These are phyloP conservation scores for Pholiota molesta DNA, from an alignment of 768 basidiomycete species.

Conservation along the genomic window DNA sequence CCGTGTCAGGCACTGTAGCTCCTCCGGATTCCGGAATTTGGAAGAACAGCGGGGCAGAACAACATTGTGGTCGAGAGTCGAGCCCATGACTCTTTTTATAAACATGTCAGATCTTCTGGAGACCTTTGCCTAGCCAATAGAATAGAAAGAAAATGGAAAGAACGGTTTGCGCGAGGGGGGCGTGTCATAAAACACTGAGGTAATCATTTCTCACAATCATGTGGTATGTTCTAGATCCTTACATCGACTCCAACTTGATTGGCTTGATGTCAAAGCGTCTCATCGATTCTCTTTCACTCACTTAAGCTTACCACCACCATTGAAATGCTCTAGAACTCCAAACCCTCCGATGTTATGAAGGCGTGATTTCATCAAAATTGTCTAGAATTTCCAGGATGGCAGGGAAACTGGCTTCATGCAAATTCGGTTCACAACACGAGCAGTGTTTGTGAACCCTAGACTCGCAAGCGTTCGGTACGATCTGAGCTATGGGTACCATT, in stretches of 20 bases:
- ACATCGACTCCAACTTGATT: not conserved
- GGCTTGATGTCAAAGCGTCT: no score
- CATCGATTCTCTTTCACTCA: no score
- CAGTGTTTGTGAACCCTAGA: no score
- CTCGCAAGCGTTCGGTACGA: not conserved
- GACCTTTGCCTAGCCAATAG: not conserved
- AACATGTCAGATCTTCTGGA: not conserved
- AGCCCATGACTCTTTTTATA: not conserved
- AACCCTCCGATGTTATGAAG: no score
- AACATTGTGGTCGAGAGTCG: not conserved
- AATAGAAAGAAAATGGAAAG: not conserved
- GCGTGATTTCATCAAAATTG: no score
- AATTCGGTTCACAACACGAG: no score
- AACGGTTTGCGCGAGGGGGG: not conserved
- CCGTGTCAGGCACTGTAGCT: not conserved
- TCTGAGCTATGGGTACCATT: not conserved
- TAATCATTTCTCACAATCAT: not conserved
- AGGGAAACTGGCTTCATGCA: no score
- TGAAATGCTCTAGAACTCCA: no score
- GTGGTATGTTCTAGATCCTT: not conserved
- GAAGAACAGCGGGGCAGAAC: not conserved
- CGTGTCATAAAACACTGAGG: not conserved
- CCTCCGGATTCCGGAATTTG: not conserved
- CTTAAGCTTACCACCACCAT: no score
- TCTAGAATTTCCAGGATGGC: no score